Conservation (phyloP, 1,139 yeast genomes). For the Suhomyces maxii region DNA sequence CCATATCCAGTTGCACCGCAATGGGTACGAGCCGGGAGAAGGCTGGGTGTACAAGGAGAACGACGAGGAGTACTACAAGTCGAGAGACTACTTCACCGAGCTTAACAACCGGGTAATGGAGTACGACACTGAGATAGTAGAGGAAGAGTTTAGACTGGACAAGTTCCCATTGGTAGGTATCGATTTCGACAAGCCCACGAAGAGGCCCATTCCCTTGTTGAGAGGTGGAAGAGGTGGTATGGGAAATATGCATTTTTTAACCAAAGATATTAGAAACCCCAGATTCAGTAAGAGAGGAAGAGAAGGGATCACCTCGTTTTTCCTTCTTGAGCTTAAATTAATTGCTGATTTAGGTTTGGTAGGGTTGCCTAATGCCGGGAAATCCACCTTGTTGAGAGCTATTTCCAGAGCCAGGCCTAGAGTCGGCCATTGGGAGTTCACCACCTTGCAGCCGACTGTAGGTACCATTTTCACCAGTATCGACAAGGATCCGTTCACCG, state of each 20-base stretch:
- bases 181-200: constrained; percentile 67
- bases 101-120: constrained; percentile 62
- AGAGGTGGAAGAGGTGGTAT: constrained; percentile 92
- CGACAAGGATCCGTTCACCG: constrained; percentile 77
- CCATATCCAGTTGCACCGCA: constrained; percentile 60
- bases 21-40: constrained; percentile 60
- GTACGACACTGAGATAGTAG: constrained; percentile 60
- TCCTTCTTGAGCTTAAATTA: constrained; percentile 78
- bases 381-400: constrained; percentile 84
- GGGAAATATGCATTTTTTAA: constrained; percentile 93
- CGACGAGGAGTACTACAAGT: constrained; percentile 66
- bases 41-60: constrained; percentile 88
- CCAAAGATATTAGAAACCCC: constrained; percentile 83
- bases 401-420: constrained; percentile 87
- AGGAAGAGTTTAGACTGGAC: constrained; percentile 64
- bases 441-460: constrained; percentile 87
- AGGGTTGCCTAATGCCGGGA: constrained; percentile 96
- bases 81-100: constrained; percentile 62
- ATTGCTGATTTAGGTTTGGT: constrained; percentile 92
- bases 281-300: constrained; percentile 83
- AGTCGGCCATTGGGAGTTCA: constrained; percentile 96
- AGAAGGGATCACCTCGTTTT: constrained; percentile 61
- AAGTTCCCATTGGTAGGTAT: constrained; percentile 76
- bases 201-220: constrained; percentile 65
- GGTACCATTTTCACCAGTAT: constrained; percentile 78